These are phyloP conservation scores for Quercus rubra DNA, from an alignment of 306 rosid genomes.

Conservation along the genomic window DNA sequence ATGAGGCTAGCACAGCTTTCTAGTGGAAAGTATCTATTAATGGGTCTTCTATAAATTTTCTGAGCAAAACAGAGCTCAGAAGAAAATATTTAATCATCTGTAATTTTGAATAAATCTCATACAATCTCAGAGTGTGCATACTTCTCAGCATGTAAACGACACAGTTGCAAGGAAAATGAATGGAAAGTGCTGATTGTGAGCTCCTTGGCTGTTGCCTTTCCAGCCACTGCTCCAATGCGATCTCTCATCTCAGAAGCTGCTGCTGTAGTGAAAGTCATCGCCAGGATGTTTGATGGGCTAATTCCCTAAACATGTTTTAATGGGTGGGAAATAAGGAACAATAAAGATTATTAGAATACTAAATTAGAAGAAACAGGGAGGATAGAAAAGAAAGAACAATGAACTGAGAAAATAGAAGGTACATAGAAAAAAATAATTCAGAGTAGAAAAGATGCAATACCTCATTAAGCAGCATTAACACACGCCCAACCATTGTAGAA, in stretches of 20 bases:
- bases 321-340: slow-evolving; percentile 15
- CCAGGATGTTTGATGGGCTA: slow-evolving; percentile 67
- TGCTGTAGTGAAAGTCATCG: slow-evolving; percentile 96
- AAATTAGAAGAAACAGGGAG: background rate
- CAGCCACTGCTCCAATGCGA: slow-evolving; percentile 79
- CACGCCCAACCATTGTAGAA: slow-evolving; percentile 96
- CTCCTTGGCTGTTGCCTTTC: slow-evolving; percentile 72
- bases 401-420: background rate
- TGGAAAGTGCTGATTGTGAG: slow-evolving; percentile 95
- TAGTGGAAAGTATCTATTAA: background rate
- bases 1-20: background rate
- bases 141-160: slow-evolving; percentile 90
- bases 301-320: slow-evolving; percentile 51
- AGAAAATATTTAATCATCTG: slow-evolving; percentile 18
- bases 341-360: slow-evolving; percentile 4
- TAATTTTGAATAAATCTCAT: slow-evolving; percentile 1
- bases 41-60: background rate
- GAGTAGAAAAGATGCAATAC: slow-evolving; percentile 29
- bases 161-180: slow-evolving; percentile 93
- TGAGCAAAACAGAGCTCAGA: slow-evolving; percentile 2
- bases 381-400: background rate
- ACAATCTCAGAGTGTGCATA: slow-evolving; percentile 33
- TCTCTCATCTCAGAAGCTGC: slow-evolving; percentile 98
- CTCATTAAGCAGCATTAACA: slow-evolving; percentile 85
- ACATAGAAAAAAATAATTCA: slow-evolving; percentile 5